These are phyloP conservation scores for Pyrenochaeta sp. DNA, from an alignment of 2,329 filamentous ascomycete genomes.

Conservation along the genomic window DNA sequence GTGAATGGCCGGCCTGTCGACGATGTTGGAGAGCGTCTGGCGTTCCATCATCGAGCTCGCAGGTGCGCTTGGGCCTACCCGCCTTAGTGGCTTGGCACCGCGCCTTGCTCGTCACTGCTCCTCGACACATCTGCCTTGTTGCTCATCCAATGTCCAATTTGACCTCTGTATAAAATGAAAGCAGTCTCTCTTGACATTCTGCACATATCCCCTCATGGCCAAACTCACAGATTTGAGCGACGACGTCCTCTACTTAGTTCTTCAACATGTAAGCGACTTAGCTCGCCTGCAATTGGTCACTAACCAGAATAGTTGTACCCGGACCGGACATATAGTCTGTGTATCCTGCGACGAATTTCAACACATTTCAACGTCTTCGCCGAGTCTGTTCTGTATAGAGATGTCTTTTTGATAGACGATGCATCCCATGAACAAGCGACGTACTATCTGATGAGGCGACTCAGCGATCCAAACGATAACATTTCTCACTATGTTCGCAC, in stretches of 20 bases:
- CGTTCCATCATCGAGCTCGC: conserved; percentile 41
- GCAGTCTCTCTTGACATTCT: background rate
- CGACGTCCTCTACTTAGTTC: conserved; percentile 23
- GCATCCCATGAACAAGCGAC: conserved; percentile 14
- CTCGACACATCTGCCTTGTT: conserved; percentile 4
- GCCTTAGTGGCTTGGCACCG: conserved; percentile 22
- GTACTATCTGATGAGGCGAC: conserved; percentile 17
- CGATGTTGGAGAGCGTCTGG: conserved; percentile 13
- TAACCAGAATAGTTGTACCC: conserved; percentile 10
- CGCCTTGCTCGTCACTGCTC: conserved; percentile 16
- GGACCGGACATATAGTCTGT: conserved; percentile 11
- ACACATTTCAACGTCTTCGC: conserved; percentile 18
- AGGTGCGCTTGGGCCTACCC: conserved; percentile 16
- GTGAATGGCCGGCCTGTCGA: conserved; percentile 28
- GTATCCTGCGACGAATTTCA: conserved; percentile 14
- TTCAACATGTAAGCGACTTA: conserved; percentile 18
- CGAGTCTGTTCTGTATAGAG: conserved; percentile 18
- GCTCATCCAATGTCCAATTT: background rate
- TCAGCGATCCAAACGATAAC: conserved; percentile 14
- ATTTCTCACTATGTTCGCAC: conserved; percentile 15
- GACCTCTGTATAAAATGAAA: background rate
- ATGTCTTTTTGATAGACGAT: conserved; percentile 16
- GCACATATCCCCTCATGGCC: conserved; percentile 2
- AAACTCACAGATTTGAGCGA: conserved; percentile 20
- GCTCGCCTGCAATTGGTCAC: conserved; percentile 1